Base-by-base conservation (phyloP, 352 stramenopile genomes). In the Pythium folliculosum region DNA sequence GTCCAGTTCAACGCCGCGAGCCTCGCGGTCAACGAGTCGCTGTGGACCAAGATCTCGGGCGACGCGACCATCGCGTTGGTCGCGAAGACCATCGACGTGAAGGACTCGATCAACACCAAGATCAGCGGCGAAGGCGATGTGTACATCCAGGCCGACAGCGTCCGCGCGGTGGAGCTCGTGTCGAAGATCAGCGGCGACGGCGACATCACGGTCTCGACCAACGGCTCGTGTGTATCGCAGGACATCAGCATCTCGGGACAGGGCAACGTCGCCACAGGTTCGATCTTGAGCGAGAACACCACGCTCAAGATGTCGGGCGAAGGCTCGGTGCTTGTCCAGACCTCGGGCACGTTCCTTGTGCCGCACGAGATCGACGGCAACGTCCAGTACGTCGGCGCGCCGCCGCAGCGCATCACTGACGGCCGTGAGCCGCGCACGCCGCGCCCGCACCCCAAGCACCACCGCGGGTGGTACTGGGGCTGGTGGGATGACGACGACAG, bases 301-400 rank as follows among this genome's bases (percentile, higher is more conserved):
- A 73, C 71, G 22, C 60, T 84, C 22, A 66, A 73, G 21, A 62
- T 89, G 22, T 82, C 75, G 69, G 81, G 81, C 7, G 51, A 70
- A 14, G 78, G 77, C 10, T 56, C 76, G n/a, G 64, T 87, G 60
- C 64, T 89, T 19, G 78, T 89, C 23, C 78, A 86, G 56, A 80
- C 77, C 21, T 77, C 62, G 0, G 60, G 81, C 63, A 77, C 71
- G 58, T 67, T 89, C 3, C 21, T 48, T 0, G 67, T 69, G 9
- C 60, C 61, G 37, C 37, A 53, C 38, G 35, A 38, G 48, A 59
- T 73, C 30, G 45, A 57, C 16, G 51, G 65, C 37, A 54, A 32
- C 8, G 56, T 73, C 54, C 60, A 73, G 35, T 73, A 73, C 61
- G 38, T 61, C 5, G 61, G 61, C 23, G 37, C 49, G 21, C 25